Conservation (phyloP, 441 rosid genomes). For the Kokia cookei region DNA sequence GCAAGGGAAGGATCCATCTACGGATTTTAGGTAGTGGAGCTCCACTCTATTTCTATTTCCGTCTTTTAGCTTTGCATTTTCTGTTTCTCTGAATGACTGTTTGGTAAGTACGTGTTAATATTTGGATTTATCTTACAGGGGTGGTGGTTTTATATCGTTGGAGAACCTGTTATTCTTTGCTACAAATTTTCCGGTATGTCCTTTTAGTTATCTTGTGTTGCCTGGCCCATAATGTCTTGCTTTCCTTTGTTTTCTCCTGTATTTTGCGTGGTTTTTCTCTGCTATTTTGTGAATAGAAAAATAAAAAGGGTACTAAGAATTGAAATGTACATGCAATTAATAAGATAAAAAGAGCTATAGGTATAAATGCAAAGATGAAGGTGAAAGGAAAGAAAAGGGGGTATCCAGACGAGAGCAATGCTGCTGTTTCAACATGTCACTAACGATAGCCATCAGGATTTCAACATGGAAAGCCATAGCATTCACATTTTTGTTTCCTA, state of each 20-base stretch:
- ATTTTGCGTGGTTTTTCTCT: not conserved
- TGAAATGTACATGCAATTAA: not conserved
- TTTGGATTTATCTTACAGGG: constrained; percentile 49
- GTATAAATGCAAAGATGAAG: not conserved
- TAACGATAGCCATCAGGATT: not conserved
- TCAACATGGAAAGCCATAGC: not conserved
- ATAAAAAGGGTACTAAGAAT: not conserved
- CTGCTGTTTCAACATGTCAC: not conserved
- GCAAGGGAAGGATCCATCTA: constrained; percentile 97
- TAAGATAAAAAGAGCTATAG: not conserved
- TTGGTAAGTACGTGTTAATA: not conserved
- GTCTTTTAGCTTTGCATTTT: not conserved
- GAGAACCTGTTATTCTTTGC: constrained; percentile 87
- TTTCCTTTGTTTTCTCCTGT: not conserved
- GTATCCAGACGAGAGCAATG: not conserved
- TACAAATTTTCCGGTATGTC: constrained; percentile 56
- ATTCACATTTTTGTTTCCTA: not conserved
- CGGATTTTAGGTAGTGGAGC: constrained; percentile 69
- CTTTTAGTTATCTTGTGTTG: not conserved
- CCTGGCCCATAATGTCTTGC: not conserved
- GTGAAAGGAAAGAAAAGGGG: not conserved
- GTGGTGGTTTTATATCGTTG: constrained; percentile 91
- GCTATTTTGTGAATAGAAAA: not conserved
- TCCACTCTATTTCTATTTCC: not conserved
- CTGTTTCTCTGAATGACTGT: not conserved